A percentile compares a stretch with the other conserved stretches of the same genome.
Conservation (phyloP, 2,329 filamentous ascomycete species). For the Aspergillus sp. region DNA sequence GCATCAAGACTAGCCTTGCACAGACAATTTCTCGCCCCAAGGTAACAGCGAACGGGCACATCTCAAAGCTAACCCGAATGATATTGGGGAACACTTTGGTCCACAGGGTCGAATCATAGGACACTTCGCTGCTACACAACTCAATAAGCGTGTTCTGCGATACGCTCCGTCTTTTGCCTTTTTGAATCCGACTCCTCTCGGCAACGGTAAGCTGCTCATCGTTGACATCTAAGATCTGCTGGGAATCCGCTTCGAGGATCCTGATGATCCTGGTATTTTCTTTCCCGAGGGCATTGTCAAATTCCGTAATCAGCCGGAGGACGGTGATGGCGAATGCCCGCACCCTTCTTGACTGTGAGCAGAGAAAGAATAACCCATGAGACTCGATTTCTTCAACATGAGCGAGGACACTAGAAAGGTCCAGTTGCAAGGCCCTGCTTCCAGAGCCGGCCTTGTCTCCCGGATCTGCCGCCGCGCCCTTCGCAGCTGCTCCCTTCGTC, state of each 20-base stretch:
- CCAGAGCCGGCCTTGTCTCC: constrained; percentile 64
- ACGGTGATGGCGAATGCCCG: constrained; percentile 90
- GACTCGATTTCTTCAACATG: constrained; percentile 97
- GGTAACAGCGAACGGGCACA: constrained; percentile 86
- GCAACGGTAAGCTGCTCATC: constrained; percentile 81
- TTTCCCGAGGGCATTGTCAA: constrained; percentile 84
- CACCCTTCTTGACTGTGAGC: constrained; percentile 88
- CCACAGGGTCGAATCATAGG: constrained; percentile 93
- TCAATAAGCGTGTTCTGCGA: constrained; percentile 85
- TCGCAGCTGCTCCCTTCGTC: constrained; percentile 56
- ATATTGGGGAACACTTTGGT: constrained; percentile 97
- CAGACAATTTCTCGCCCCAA: constrained; percentile 90
- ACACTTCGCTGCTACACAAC: constrained; percentile 90
- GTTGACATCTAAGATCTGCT: constrained; percentile 86
- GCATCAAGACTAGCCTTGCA: constrained; percentile 89
- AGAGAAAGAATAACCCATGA: constrained; percentile 94
- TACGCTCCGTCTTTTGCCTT: constrained; percentile 81
- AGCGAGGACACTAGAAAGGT: constrained; percentile 83
- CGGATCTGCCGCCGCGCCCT: constrained; percentile 58
- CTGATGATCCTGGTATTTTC: constrained; percentile 80
- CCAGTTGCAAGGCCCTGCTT: constrained; percentile 72
- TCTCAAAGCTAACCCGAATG: constrained; percentile 84
- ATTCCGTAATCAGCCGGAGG: constrained; percentile 85
- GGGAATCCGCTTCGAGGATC: constrained; percentile 86
- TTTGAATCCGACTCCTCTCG: constrained; percentile 86